Percentiles rank a stretch among this genome's conserved stretches.
These are phyloP conservation scores for Kluyveromyces nonfermentans DNA, from an alignment of 805 yeast species.

Conservation along the genomic window DNA sequence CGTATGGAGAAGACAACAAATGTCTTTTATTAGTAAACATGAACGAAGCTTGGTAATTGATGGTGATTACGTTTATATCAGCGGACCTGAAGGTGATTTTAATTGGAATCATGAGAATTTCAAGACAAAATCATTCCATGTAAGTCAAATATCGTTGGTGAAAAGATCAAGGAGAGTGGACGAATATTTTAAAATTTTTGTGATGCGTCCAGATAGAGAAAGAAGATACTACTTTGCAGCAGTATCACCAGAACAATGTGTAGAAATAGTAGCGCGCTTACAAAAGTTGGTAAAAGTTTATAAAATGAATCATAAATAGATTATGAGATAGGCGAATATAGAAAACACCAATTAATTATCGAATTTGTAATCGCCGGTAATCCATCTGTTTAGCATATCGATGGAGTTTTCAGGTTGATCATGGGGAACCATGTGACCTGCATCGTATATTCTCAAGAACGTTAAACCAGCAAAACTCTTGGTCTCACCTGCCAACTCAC, in stretches of 20 bases:
- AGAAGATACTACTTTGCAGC: slow-evolving; percentile 89
- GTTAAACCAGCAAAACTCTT: slow-evolving; percentile 65
- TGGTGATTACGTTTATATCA: slow-evolving; percentile 86
- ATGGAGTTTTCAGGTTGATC: slow-evolving; percentile 73
- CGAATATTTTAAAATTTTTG: slow-evolving; percentile 70
- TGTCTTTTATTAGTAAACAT: slow-evolving; percentile 64
- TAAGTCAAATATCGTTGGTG: slow-evolving; percentile 62
- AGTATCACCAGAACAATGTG: slow-evolving; percentile 44
- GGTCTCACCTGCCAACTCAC: slow-evolving; percentile 55
- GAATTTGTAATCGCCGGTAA: slow-evolving; percentile 35
- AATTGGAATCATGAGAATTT: slow-evolving; percentile 57
- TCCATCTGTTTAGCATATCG: slow-evolving; percentile 69
- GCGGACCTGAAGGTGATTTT: slow-evolving; percentile 69
- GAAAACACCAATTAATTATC: neutral
- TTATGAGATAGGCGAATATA: neutral
- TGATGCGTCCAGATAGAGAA: slow-evolving; percentile 55
- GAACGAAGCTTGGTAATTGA: slow-evolving; percentile 82
- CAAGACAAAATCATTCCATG: slow-evolving; percentile 81
- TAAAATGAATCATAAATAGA: slow-evolving; percentile 31
- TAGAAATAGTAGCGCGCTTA: slow-evolving; percentile 68
- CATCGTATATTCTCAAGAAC: slow-evolving; percentile 67
- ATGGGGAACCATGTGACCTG: slow-evolving; percentile 90
- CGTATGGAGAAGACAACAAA: slow-evolving; percentile 82
- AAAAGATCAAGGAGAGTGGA: slow-evolving; percentile 74
- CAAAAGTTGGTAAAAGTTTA: slow-evolving; percentile 48